Conservation (phyloP, 129 eudicot genomes). For the Silybum marianum region DNA sequence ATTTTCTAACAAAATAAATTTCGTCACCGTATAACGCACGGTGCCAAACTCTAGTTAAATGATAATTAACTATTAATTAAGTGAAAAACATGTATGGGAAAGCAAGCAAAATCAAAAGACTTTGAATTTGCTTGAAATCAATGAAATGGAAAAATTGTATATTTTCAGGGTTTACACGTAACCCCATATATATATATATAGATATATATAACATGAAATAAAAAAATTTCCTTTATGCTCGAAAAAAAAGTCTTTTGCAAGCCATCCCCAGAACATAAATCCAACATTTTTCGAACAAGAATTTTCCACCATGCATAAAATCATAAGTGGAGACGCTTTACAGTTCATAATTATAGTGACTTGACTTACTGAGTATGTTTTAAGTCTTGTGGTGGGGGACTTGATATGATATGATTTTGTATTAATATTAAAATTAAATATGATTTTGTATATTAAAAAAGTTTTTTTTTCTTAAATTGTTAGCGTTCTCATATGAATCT, state of each 20-base stretch:
- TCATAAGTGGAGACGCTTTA: not conserved
- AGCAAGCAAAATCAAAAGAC: not conserved
- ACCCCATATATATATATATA: not conserved
- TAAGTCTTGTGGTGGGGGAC: not conserved
- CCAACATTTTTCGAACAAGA: not conserved
- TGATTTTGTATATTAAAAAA: no score
- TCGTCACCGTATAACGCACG: no score
- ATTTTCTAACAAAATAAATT: no score
- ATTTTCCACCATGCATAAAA: not conserved
- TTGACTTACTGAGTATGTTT: not conserved
- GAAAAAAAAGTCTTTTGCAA: not conserved
- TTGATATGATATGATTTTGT: not conserved
- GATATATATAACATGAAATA: not conserved
- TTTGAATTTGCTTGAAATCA: not conserved
- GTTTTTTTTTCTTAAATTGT: no score
- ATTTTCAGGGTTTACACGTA: not conserved
- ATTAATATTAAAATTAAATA: no score
- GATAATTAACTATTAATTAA: no score
- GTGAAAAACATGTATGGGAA: not conserved
- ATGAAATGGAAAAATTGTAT: not conserved
- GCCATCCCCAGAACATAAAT: not conserved
- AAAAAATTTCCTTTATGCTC: no score
- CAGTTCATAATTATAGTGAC: not conserved
- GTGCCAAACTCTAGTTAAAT: no score
- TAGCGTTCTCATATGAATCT: no score